Conservation (phyloP, 129 eudicot species). For the Flaveria trinervia region DNA sequence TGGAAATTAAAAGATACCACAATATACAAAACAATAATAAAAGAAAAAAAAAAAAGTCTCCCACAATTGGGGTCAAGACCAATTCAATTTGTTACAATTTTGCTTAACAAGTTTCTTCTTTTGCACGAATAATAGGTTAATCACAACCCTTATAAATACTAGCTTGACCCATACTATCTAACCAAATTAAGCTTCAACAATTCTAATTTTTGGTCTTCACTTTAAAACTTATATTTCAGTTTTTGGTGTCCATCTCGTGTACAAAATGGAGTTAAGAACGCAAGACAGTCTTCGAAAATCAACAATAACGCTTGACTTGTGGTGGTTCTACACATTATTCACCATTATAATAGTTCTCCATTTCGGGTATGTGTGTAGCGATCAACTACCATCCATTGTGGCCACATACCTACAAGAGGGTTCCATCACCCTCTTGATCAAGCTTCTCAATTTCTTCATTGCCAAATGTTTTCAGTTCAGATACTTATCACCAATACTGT, state of each 20-base stretch:
- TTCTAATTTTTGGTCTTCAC: background rate
- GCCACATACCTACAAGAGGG: slow-evolving; percentile 18
- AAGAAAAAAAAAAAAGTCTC: too few species aligned
- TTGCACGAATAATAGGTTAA: background rate
- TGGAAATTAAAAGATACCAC: background rate
- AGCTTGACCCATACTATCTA: background rate
- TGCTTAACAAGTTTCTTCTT: slow-evolving; percentile 19
- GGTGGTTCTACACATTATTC: slow-evolving; percentile 17
- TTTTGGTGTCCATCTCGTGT: background rate
- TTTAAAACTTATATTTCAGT: background rate
- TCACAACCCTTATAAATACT: slow-evolving; percentile 5
- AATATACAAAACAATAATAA: background rate
- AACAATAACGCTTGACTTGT: background rate
- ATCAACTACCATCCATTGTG: slow-evolving; percentile 15
- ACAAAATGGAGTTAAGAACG: background rate
- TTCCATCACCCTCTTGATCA: slow-evolving; percentile 24
- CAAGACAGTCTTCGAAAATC: background rate
- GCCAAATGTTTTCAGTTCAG: slow-evolving; percentile 37
- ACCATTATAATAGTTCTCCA: background rate
- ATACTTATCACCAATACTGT: slow-evolving; percentile 20
- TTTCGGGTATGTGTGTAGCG: background rate
- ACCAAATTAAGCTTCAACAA: background rate
- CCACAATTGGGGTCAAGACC: background rate
- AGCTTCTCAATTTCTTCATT: slow-evolving; percentile 34
- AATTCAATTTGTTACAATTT: slow-evolving; percentile 3